Evolutionary conservation across 1,284 basidiomycete genomes (phyloP).

Genomic region (Takashimella tepidaria): DNA sequence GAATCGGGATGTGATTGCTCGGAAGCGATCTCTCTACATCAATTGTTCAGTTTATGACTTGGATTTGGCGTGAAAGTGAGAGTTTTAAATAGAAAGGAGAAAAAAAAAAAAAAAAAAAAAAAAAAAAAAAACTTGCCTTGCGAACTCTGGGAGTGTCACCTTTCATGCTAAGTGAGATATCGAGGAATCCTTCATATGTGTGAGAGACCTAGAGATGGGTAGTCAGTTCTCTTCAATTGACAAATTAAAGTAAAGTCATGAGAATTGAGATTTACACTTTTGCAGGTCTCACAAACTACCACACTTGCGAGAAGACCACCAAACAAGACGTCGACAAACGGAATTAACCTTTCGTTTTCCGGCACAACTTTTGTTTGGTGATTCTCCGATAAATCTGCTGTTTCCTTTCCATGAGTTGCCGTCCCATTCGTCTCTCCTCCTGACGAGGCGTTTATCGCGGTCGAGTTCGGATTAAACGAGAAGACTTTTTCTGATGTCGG

Average conservation of each 20-base stretch:
- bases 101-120: no score
- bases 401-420: neutral
- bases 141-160: slow-evolving; percentile 41
- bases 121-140: slow-evolving; percentile 20
- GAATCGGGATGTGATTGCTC: slow-evolving; percentile 50
- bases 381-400: neutral
- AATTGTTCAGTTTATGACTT: no score
- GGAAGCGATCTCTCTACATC: slow-evolving; percentile 66
- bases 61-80: neutral
- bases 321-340: slow-evolving; percentile 84
- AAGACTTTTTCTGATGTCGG: slow-evolving; percentile 13
- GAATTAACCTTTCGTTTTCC: slow-evolving; percentile 54
- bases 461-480: slow-evolving; percentile 14
- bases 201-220: slow-evolving; percentile 72
- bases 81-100: neutral
- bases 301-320: slow-evolving; percentile 80
- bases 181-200: slow-evolving; percentile 88
- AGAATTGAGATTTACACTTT: slow-evolving; percentile 50
- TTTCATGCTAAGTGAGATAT: slow-evolving; percentile 79
- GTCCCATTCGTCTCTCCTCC: neutral
- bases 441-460: neutral
- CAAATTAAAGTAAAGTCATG: no score
- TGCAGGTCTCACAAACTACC: slow-evolving; percentile 89
- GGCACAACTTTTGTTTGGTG: slow-evolving; percentile 1
- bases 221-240: no score